Evolutionary conservation across 225 moss, liverwort and hornwort genomes (phyloP).

Genomic region (Antitrichia curtipendula): DNA sequence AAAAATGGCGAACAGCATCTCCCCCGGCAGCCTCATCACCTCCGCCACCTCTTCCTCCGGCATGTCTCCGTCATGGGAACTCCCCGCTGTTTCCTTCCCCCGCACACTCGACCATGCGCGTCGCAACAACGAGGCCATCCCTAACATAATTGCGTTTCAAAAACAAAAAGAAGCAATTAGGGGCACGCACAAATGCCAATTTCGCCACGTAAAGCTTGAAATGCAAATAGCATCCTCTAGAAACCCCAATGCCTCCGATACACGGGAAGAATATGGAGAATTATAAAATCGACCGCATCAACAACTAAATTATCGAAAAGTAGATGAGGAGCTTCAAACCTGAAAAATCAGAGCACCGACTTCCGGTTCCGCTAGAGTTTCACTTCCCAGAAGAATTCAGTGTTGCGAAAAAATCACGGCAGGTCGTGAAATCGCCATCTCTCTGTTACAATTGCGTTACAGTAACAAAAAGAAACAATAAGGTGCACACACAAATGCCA

Average conservation of each 20-base stretch:
- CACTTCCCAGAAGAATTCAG: not conserved
- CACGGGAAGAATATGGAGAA: not conserved
- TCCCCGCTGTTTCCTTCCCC: not conserved
- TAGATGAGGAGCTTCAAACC: not conserved
- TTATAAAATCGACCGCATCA: not conserved
- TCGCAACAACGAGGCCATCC: constrained; percentile 17
- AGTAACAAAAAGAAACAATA: not conserved
- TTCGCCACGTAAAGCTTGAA: not conserved
- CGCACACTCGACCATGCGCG: constrained; percentile 23
- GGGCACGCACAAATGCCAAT: not conserved
- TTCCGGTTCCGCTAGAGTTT: not conserved
- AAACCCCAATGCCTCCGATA: not conserved
- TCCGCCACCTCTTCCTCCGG: not conserved
- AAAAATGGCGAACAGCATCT: constrained; percentile 22
- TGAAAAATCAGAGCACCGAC: not conserved
- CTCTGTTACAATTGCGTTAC: not conserved
- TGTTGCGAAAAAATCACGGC: not conserved
- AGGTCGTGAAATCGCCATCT: not conserved
- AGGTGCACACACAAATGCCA: not conserved
- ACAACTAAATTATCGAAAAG: not conserved
- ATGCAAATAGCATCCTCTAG: not conserved
- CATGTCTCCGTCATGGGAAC: not conserved
- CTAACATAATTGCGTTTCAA: not conserved
- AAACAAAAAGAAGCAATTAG: not conserved
- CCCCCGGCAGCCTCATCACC: constrained; percentile 16